Conservation (phyloP, 2,329 filamentous ascomycete genomes). For the Fusarium lyarnte region DNA sequence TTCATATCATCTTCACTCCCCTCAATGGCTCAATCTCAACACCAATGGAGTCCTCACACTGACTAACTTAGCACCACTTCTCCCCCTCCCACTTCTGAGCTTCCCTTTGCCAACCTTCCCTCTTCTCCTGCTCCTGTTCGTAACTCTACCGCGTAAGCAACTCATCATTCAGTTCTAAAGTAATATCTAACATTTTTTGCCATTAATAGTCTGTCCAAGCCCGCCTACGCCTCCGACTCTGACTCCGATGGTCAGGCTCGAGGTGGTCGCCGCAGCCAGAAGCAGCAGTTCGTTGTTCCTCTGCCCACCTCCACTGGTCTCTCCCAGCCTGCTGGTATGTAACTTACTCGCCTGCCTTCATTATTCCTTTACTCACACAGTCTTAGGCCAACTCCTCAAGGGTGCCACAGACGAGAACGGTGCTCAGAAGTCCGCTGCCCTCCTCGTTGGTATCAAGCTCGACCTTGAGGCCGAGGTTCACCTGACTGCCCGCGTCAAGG, state of each 20-base stretch:
- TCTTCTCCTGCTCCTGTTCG: constrained; percentile 33
- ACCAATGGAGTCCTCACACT: constrained; percentile 33
- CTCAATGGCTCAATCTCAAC: constrained; percentile 1
- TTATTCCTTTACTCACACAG: neutral
- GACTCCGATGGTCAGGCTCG: constrained; percentile 46
- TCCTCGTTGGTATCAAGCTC: constrained; percentile 70
- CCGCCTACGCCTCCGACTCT: constrained; percentile 45
- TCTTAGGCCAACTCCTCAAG: constrained; percentile 62
- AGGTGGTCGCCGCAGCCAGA: constrained; percentile 42
- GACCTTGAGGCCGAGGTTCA: constrained; percentile 71
- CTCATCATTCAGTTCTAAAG: neutral
- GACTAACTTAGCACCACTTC: constrained; percentile 34
- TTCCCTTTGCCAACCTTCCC: constrained; percentile 35
- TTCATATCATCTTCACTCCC: neutral
- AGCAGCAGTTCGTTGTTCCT: constrained; percentile 43
- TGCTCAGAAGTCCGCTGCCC: constrained; percentile 65
- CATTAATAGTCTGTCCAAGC: constrained; percentile 41
- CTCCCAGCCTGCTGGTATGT: constrained; percentile 47
- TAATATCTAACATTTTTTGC: constrained; percentile 18
- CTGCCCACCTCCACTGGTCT: constrained; percentile 49
- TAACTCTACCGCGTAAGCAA: constrained; percentile 34
- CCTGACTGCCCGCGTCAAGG: constrained; percentile 66
- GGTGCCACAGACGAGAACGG: constrained; percentile 67
- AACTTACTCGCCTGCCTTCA: too few relatives aligned
- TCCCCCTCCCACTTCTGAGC: constrained; percentile 33